Percentiles rank a stretch among this genome's conserved stretches.
phyloP scores from a whole-genome alignment of 805 yeast genomes.

The Saturnispora galanensis region DNA sequence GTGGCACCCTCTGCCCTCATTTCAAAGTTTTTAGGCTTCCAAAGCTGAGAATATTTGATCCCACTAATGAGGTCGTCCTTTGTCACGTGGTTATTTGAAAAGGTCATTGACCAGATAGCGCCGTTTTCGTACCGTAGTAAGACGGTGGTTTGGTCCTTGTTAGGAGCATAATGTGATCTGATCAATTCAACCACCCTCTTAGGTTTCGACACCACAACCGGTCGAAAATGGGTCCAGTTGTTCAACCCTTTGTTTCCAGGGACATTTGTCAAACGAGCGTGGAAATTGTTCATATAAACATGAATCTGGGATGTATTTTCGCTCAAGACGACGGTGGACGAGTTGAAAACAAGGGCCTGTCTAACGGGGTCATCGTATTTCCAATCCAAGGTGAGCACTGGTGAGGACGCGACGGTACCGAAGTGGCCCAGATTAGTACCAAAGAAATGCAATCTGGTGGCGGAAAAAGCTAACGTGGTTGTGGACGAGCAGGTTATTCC shows the following conservation, averaged over 20 bases:
- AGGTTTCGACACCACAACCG: constrained; percentile 37
- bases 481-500: constrained; percentile 55
- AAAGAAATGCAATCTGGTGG: constrained; percentile 48
- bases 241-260: background rate
- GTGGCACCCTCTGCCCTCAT: constrained; percentile 59
- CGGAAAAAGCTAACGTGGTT: constrained; percentile 54
- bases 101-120: constrained; percentile 35
- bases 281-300: constrained; percentile 48
- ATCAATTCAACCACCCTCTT: constrained; percentile 26
- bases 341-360: constrained; percentile 54
- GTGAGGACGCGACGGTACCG: constrained; percentile 33
- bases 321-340: constrained; percentile 57
- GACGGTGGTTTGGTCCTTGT: constrained; percentile 31
- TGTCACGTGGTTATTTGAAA: constrained; percentile 17
- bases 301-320: constrained; percentile 48
- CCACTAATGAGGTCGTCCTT: constrained; percentile 31
- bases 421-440: constrained; percentile 78
- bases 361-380: constrained; percentile 41
- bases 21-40: constrained; percentile 54
- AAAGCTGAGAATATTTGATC: constrained; percentile 39
- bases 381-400: constrained; percentile 29
- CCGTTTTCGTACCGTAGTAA: constrained; percentile 52
- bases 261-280: constrained; percentile 32
- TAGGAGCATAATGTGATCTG: constrained; percentile 18
- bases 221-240: constrained; percentile 42